Evolutionary conservation across 352 stramenopile genomes (phyloP).

Genomic region (Globisporangium apiculatum): DNA sequence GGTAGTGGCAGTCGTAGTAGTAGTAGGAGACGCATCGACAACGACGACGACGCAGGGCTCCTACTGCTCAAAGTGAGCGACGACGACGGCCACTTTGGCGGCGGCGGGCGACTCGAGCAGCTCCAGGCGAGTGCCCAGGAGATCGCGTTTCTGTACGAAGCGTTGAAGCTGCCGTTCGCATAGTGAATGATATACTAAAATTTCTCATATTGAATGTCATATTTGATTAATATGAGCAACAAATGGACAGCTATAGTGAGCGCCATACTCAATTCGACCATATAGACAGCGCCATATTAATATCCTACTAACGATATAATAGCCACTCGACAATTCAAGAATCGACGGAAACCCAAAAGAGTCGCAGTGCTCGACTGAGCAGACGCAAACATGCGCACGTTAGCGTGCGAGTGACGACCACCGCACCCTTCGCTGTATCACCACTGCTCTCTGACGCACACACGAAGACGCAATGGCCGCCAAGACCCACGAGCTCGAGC

Average conservation of each 20-base stretch:
- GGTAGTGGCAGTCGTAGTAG: no score
- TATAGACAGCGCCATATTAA: no score
- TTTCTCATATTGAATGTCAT: no score
- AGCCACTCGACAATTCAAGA: no score
- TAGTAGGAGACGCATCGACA: no score
- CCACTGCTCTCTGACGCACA: neutral
- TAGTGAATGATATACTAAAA: neutral
- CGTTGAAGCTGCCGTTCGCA: constrained; percentile 41
- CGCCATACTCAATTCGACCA: no score
- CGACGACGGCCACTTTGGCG: constrained; percentile 78
- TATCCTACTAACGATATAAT: no score
- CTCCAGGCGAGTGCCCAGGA: constrained; percentile 75
- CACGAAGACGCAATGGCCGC: constrained; percentile 23
- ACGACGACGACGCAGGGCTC: constrained; percentile 18
- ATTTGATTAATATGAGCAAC: no score
- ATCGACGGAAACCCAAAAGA: no score
- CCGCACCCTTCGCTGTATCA: neutral
- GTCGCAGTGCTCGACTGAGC: no score
- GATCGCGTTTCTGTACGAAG: constrained; percentile 78
- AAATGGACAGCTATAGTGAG: no score
- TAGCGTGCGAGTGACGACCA: neutral
- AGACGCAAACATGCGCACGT: no score
- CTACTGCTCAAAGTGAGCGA: constrained; percentile 71
- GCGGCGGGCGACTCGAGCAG: constrained; percentile 66
- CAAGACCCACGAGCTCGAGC: constrained; percentile 37